Evolutionary conservation across 2,329 filamentous ascomycete species (phyloP).

Genomic region (Macrophomina phaseolina): DNA sequence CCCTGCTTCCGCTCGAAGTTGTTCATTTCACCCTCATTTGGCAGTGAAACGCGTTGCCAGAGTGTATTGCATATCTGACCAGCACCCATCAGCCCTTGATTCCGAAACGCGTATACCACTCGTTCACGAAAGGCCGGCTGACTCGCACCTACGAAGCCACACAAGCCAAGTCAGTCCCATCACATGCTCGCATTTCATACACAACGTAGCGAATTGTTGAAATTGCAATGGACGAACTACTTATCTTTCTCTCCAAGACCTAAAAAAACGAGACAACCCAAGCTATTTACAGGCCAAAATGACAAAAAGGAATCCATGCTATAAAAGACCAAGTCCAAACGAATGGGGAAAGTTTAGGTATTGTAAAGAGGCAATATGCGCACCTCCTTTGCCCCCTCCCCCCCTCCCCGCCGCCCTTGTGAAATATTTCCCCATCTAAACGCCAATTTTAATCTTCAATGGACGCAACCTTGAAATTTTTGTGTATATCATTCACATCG

Average conservation of each 20-base stretch:
- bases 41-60: too few species aligned
- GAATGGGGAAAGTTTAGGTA: conserved; percentile 1
- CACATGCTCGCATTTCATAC: background rate
- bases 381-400: too few species aligned
- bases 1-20: too few species aligned
- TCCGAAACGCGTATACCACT: too few species aligned
- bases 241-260: background rate
- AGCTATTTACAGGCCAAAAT: conserved; percentile 15
- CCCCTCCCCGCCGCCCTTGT: background rate
- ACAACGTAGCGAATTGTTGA: conserved; percentile 20
- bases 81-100: too few species aligned
- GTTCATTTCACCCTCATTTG: too few species aligned
- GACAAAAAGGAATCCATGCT: background rate
- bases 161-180: background rate
- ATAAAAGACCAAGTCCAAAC: background rate
- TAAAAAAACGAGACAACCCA: background rate
- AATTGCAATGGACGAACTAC: background rate
- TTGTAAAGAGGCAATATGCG: background rate
- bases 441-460: background rate
- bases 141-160: background rate
- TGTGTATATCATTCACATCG: conserved; percentile 12
- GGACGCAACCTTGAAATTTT: conserved; percentile 2
- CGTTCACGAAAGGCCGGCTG: too few species aligned
- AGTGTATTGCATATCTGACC: too few species aligned
- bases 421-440: background rate